Evolutionary conservation across 2,329 filamentous ascomycete genomes (phyloP), one percentile per base, ranked within the genome.

Genomic region (Cladophialophora chaetospira): DNA sequence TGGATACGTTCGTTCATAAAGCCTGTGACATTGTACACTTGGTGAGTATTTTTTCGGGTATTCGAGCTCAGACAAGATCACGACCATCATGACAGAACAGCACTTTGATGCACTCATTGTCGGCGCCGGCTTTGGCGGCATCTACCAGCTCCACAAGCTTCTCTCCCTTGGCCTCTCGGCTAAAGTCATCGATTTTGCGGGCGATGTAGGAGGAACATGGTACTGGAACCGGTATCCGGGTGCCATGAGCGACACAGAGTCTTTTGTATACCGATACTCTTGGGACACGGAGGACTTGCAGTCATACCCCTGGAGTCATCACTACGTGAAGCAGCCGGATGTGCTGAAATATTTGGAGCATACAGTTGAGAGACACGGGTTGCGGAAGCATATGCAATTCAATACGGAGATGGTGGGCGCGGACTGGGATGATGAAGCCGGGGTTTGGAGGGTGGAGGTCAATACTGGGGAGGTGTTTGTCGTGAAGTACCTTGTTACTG

Each of bases 111-210:
- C 62, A 17, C 58, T 69, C 25, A 57, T 65, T 38, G 64, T 70
- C 2, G 69, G 69, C 35, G 68, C 67, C 10, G 68, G 69, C 2
- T 67, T 68, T 47, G 62, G 76, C 25, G 79, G 79, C 17, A 69
- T 81, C 26, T 82, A 78, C 53, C 76, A 77, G 69, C 74, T 82
- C 23, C 77, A 82, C 61, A 75, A 75, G 0, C 73, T 82, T 6
- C 77, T 79, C 2, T 76, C 81, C 5, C 71, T 73, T 5, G 81
- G 81, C 1, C 67, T 77, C 15, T 77, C 76, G 5, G 69, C 73
- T 2, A 72, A 75, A 23, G 72, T 84, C 13, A 79, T 78, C 60
- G 82, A 85, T 58, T 77, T 77, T 0, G 82, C 77, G 4, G 72
- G 73, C 4, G 75, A 77, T 49, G 66, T 75, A 0, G 62, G 62